These are phyloP conservation scores for Termitomyces sp. DNA, from an alignment of 1,284 basidiomycete species.

Conservation along the genomic window DNA sequence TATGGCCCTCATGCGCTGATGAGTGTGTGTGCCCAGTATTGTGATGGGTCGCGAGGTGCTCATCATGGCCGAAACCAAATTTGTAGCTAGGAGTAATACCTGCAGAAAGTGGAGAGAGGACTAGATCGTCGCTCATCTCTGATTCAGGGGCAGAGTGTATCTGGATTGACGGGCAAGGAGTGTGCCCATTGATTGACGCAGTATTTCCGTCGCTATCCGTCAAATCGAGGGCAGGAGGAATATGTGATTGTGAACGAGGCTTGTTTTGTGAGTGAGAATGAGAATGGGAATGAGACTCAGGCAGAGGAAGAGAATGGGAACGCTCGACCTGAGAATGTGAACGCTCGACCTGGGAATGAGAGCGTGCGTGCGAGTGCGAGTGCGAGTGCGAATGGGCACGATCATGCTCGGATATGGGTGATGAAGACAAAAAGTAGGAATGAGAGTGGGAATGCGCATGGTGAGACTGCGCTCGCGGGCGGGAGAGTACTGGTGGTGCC, in stretches of 20 bases:
- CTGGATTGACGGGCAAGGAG: slow-evolving; percentile 26
- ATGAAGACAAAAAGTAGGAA: slow-evolving; percentile 19
- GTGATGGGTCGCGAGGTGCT: slow-evolving; percentile 53
- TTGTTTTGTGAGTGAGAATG: slow-evolving; percentile 27
- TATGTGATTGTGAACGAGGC: slow-evolving; percentile 30
- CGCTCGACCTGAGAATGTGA: slow-evolving; percentile 20
- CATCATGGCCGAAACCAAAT: slow-evolving; percentile 60
- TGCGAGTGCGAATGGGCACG: slow-evolving; percentile 27
- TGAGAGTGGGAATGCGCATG: slow-evolving; percentile 21
- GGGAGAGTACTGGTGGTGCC: slow-evolving; percentile 15
- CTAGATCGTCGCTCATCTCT: slow-evolving; percentile 7
- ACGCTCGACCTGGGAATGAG: slow-evolving; percentile 20
- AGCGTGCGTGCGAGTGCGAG: slow-evolving; percentile 26
- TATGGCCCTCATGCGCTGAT: slow-evolving; percentile 75
- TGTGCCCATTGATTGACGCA: slow-evolving; percentile 22
- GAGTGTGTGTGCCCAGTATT: slow-evolving; percentile 36
- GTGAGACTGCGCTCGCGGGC: slow-evolving; percentile 24
- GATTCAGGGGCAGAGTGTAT: slow-evolving; percentile 20
- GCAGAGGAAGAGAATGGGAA: slow-evolving; percentile 27
- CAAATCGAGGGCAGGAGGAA: slow-evolving; percentile 15
- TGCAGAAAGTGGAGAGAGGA: slow-evolving; percentile 20
- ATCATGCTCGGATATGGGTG: slow-evolving; percentile 19
- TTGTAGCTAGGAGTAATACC: slow-evolving; percentile 51
- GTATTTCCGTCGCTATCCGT: slow-evolving; percentile 17
- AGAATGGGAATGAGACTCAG: slow-evolving; percentile 20